Evolutionary conservation across 2,329 filamentous ascomycete genomes (phyloP), one percentile per base, ranked within the genome.

Genomic region (Fusarium graminum): DNA sequence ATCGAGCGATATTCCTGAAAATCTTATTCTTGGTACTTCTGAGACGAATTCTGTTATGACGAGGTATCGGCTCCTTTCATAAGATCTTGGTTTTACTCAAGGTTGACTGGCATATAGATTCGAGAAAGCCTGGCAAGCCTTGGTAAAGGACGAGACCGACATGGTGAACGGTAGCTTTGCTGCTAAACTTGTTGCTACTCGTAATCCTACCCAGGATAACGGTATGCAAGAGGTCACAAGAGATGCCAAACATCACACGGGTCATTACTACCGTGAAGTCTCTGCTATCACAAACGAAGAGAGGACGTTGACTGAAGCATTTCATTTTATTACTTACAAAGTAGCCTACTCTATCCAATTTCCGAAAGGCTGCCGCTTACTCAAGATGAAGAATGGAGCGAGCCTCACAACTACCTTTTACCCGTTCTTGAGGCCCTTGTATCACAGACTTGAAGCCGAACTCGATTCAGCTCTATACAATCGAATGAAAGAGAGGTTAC

Each of bases 301-400:
- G 6, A 22, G 22, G 6, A 22, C 6, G 22, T 22, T 22, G 22
- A 22, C 22, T 22, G 22, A 22, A 22, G 22, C 22, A 17, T 38
- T 17, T 7, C 34, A 17, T 11, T 39, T 39, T 4, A 17, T 39
- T 5, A 17, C n/a, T 7, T 39, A 39, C 10, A 39, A 10, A 1
- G n/a, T 39, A 10, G n/a, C 36, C 4, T 39, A 39, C 36, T 39
- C 36, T 0, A 39, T 39, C 10, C 0, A n/a, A 1, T 39, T 39
- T 39, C 36, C 36, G 6, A 0, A 19, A 0, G 36, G 36, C 36
- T 39, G 36, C 10, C 1, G 19, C 0, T 0, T 39, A 3, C 10
- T 39, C 6, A 1, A 9, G 1, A 39, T 39, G 36, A 6, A 7
- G 7, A 1, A 6, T 1, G 36, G 9, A 3, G 3, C 8, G 4